Evolutionary conservation across 441 rosid genomes (phyloP), one percentile per base, ranked within the genome.

Genomic region (Aleurites moluccanus): DNA sequence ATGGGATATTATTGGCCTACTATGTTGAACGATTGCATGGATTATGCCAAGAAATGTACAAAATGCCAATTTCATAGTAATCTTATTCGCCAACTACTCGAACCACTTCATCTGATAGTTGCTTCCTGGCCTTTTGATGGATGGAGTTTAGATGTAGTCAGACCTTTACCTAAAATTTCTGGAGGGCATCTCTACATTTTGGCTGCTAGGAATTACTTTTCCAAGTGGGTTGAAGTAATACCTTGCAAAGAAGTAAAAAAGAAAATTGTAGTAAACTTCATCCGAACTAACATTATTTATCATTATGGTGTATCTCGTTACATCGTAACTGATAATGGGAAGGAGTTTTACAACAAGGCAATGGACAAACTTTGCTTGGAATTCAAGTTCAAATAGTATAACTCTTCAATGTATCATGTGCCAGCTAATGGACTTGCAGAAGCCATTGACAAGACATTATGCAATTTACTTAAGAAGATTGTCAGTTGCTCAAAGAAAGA

Each of bases 1-100:
- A 49, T 73, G 35, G 78, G 78, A 0, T 74, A 79, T 18, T 79
- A 69, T 0, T 53, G 18, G 75, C 68, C 21, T 0, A 69, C 55
- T 3, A 69, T 79, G 72, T 66, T 69, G 6, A 53, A 40, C 0
- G 72, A 74, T 63, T 62, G 11, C 4, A 63, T 60, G 18, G 64
- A 59, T 0, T 47, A 55, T 33, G 59, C 30, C 3, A 44, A 20
- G 25, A 69, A 57, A 27, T 60, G 7, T 9, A 6, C 14, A 63
- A 52, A 63, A 7, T 69, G 78, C 50, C n/a, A 74, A 16, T 56
- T 79, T 10, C 6, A 66, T 72, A 25, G n/a, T 2, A 53, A 27
- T 14, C 3, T 72, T 16, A 35, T 67, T 4, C 8, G 49, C 33
- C 72, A 70, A 8, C 62, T 62, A 2, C 44, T 9, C 0, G 14